phyloP scores from a whole-genome alignment of 2,329 filamentous ascomycete species.

The Neoarthrinium moseri region DNA sequence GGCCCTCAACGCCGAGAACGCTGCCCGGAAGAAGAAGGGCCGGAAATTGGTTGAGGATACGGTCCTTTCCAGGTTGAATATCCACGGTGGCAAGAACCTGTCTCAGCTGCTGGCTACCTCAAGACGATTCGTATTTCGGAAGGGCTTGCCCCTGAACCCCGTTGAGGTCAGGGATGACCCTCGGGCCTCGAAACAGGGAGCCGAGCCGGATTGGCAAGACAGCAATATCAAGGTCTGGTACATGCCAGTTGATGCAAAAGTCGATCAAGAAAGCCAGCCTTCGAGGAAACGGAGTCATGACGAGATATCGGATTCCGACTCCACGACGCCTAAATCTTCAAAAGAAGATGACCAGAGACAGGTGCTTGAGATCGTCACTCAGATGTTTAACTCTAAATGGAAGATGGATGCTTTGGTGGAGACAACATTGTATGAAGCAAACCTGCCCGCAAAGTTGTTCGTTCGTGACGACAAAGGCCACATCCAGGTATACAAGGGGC shows the following conservation, averaged over 20 bases:
- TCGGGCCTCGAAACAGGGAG: constrained; percentile 36
- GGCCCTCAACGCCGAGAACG: constrained; percentile 36
- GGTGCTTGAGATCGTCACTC: constrained; percentile 63
- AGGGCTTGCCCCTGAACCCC: constrained; percentile 70
- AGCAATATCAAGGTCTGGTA: constrained; percentile 82
- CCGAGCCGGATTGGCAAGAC: constrained; percentile 69
- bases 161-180: constrained; percentile 62
- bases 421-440: constrained; percentile 63
- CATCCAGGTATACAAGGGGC: constrained; percentile 69
- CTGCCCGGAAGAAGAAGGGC: constrained; percentile 37
- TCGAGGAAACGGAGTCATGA: constrained; percentile 39
- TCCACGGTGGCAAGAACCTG: constrained; percentile 81
- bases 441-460: constrained; percentile 69
- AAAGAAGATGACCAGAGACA: constrained; percentile 40
- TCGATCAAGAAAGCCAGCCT: constrained; percentile 18
- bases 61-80: constrained; percentile 44
- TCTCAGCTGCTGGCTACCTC: constrained; percentile 79
- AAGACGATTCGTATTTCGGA: constrained; percentile 81
- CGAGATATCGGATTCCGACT: constrained; percentile 38
- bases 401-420: constrained; percentile 67
- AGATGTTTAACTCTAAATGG: constrained; percentile 82
- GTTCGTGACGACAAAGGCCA: constrained; percentile 62
- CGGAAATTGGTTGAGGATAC: constrained; percentile 17
- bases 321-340: neutral
- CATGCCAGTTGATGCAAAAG: constrained; percentile 54